Evolutionary conservation across 805 yeast species (phyloP).

Genomic region (Myxozyma nipponensis): DNA sequence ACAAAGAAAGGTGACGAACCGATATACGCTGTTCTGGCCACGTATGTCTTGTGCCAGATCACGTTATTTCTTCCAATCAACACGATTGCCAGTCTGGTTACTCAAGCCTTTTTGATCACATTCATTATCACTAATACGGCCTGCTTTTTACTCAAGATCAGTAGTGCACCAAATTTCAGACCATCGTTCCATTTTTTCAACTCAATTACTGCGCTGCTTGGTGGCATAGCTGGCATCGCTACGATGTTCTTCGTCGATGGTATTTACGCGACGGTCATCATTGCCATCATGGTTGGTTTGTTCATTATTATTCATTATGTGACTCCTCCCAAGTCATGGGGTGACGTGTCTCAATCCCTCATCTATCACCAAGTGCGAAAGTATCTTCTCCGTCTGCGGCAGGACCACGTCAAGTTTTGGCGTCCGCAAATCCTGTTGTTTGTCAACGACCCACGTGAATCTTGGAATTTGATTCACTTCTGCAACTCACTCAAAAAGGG

Average conservation of each 20-base stretch:
- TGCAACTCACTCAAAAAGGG: slow-evolving; percentile 96
- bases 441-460: slow-evolving; percentile 86
- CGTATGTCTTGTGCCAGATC: slow-evolving; percentile 79
- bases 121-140: slow-evolving; percentile 92
- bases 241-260: slow-evolving; percentile 98
- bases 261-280: slow-evolving; percentile 72
- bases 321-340: slow-evolving; percentile 96
- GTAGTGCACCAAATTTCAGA: slow-evolving; percentile 97
- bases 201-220: slow-evolving; percentile 73
- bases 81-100: slow-evolving; percentile 88
- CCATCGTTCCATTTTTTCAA: slow-evolving; percentile 90
- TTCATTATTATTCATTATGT: slow-evolving; percentile 80
- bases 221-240: slow-evolving; percentile 61
- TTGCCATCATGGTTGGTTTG: slow-evolving; percentile 59
- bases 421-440: slow-evolving; percentile 87
- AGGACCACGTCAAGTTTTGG: slow-evolving; percentile 97
- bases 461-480: slow-evolving; percentile 87
- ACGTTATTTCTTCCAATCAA: slow-evolving; percentile 88
- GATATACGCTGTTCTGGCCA: slow-evolving; percentile 58
- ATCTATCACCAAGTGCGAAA: slow-evolving; percentile 96
- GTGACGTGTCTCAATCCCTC: slow-evolving; percentile 93
- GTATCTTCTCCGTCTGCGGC: slow-evolving; percentile 72
- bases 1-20: slow-evolving; percentile 50
- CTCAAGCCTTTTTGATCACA: slow-evolving; percentile 97
- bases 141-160: slow-evolving; percentile 78